Conservation (phyloP, 106 monocot species). For the Amphibolis antarctica region DNA sequence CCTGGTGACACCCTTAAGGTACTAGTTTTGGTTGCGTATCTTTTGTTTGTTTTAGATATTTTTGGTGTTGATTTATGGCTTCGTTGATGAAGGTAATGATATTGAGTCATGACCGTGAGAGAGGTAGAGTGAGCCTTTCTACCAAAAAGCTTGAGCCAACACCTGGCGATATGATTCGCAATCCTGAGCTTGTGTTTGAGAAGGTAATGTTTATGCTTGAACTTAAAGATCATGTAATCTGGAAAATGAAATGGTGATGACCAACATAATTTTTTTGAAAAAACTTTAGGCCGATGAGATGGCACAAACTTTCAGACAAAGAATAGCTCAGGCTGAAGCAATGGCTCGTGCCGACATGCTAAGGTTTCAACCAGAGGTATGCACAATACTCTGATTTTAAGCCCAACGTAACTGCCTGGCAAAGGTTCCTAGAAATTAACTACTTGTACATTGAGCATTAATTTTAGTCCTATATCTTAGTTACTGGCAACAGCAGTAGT, state of each 20-base stretch:
- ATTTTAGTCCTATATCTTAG: too few relatives aligned
- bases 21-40: background rate
- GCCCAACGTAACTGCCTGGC: background rate
- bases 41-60: background rate
- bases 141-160: constrained; percentile 97
- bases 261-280: background rate
- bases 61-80: background rate
- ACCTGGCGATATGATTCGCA: constrained; percentile 95
- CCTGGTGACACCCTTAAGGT: constrained; percentile 97
- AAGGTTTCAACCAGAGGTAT: constrained; percentile 97
- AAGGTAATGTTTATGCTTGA: constrained; percentile 38
- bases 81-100: constrained; percentile 65
- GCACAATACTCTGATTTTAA: background rate
- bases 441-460: too few relatives aligned
- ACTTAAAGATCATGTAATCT: background rate
- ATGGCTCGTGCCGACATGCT: constrained; percentile 99
- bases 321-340: constrained; percentile 98
- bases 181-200: constrained; percentile 96
- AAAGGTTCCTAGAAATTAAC: too few relatives aligned
- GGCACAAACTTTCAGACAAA: constrained; percentile 92
- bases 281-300: constrained; percentile 96
- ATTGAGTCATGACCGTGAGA: constrained; percentile 88
- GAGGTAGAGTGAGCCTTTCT: constrained; percentile 77
- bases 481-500: too few relatives aligned
- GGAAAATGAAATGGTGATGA: background rate